These are phyloP conservation scores for Phyllosticta paracitricarpa DNA, from an alignment of 2,329 filamentous ascomycete species.

Conservation along the genomic window DNA sequence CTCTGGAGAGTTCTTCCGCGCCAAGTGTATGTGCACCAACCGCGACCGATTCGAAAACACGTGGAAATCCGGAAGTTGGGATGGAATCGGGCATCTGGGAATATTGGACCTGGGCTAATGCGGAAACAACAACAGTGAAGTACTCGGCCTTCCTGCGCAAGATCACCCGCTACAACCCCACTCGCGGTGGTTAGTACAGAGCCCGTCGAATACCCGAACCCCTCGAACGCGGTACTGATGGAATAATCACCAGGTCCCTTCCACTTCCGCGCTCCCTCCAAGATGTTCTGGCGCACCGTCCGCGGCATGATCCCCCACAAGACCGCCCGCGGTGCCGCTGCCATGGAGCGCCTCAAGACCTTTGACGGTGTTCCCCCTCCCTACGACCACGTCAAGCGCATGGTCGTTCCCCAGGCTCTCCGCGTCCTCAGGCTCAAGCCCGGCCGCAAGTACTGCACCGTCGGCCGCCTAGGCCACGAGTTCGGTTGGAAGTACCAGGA, in stretches of 20 bases:
- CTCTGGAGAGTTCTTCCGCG: constrained; percentile 99
- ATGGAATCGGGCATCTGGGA: constrained; percentile 3
- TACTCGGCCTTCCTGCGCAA: constrained; percentile 99
- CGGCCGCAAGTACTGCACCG: constrained; percentile 99
- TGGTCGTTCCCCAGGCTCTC: constrained; percentile 97
- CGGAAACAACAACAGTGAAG: constrained; percentile 68
- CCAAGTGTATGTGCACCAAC: constrained; percentile 77
- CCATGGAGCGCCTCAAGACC: constrained; percentile 97
- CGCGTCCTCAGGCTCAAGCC: constrained; percentile 94
- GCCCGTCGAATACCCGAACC: constrained; percentile 4
- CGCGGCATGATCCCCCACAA: constrained; percentile 99
- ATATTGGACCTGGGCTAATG: constrained; percentile 15
- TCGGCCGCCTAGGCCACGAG: constrained; percentile 95
- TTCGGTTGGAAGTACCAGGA: constrained; percentile 99
- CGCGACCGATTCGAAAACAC: not conserved
- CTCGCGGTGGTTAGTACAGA: constrained; percentile 72
- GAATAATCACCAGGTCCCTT: constrained; percentile 67
- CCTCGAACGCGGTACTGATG: constrained; percentile 15
- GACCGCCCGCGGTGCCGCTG: constrained; percentile 93
- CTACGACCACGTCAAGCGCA: constrained; percentile 99
- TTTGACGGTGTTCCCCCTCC: constrained; percentile 98
- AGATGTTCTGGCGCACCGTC: constrained; percentile 99
- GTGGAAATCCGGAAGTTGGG: not conserved
- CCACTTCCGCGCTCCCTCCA: constrained; percentile 98
- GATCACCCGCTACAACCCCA: constrained; percentile 99